These are phyloP conservation scores for Synchytrium microbalum DNA, from an alignment of 371 early-diverging fungal genomes.

Conservation along the genomic window DNA sequence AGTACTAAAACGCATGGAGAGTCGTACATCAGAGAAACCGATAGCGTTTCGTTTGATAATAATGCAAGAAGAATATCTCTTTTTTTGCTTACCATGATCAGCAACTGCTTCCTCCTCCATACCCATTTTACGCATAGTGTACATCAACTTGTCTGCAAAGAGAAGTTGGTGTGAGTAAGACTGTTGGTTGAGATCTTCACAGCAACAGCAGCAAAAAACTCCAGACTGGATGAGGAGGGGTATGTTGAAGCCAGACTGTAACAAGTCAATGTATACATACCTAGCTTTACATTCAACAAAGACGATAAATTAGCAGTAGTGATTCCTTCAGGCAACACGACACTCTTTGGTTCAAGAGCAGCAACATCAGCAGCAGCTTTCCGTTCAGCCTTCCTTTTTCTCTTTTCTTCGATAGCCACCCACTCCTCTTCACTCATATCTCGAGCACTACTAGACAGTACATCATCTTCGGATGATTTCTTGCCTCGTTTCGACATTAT, in stretches of 20 bases:
- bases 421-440: not conserved
- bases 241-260: too few species aligned
- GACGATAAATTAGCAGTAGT: slow-evolving; percentile 73
- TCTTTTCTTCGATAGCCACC: slow-evolving; percentile 10
- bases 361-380: slow-evolving; percentile 3
- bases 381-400: slow-evolving; percentile 4
- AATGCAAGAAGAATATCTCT: too few species aligned
- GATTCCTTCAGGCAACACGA: slow-evolving; percentile 74
- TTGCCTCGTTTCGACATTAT: not conserved
- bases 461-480: too few species aligned
- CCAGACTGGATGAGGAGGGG: too few species aligned
- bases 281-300: slow-evolving; percentile 61
- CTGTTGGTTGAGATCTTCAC: not conserved
- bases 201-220: not conserved
- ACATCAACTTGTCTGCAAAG: slow-evolving; percentile 51
- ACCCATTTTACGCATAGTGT: slow-evolving; percentile 63
- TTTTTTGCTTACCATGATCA: slow-evolving; percentile 50
- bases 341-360: slow-evolving; percentile 36
- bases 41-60: too few species aligned
- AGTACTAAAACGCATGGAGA: slow-evolving; percentile 52
- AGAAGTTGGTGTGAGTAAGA: too few species aligned
- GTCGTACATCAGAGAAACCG: too few species aligned
- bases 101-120: slow-evolving; percentile 57
- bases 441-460: too few species aligned
- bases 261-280: slow-evolving; percentile 20